phyloP scores from a whole-genome alignment of 805 yeast species.

The Kuraishia capsulata region DNA sequence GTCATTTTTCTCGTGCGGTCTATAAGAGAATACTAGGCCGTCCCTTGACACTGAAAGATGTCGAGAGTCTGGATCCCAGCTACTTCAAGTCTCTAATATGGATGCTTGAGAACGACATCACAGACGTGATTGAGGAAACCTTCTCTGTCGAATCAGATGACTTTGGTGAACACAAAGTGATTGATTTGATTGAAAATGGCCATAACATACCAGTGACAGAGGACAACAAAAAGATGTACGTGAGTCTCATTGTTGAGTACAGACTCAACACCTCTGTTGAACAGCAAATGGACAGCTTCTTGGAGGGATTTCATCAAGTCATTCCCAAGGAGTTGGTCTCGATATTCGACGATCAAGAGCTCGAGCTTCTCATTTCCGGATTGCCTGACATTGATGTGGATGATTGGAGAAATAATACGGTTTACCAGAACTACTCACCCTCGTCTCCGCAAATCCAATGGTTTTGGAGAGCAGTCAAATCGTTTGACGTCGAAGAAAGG shows the following conservation, averaged over 20 bases:
- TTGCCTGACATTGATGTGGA: slow-evolving; percentile 92
- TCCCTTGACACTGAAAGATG: slow-evolving; percentile 78
- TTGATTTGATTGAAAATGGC: slow-evolving; percentile 81
- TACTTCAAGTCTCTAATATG: slow-evolving; percentile 87
- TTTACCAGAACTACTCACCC: slow-evolving; percentile 72
- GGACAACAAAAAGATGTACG: slow-evolving; percentile 85
- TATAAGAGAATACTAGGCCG: slow-evolving; percentile 79
- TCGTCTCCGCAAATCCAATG: slow-evolving; percentile 84
- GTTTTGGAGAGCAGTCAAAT: slow-evolving; percentile 97
- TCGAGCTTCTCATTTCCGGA: slow-evolving; percentile 88
- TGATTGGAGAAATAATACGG: slow-evolving; percentile 89
- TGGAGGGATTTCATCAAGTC: slow-evolving; percentile 83
- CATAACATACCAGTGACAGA: slow-evolving; percentile 81
- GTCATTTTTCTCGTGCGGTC: slow-evolving; percentile 92
- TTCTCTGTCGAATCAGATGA: slow-evolving; percentile 91
- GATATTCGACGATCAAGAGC: slow-evolving; percentile 91
- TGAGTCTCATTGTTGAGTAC: slow-evolving; percentile 76
- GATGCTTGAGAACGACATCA: slow-evolving; percentile 96
- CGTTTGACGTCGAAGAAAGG: slow-evolving; percentile 88
- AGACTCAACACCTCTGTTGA: slow-evolving; percentile 73
- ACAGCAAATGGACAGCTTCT: slow-evolving; percentile 80
- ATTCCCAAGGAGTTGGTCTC: slow-evolving; percentile 77
- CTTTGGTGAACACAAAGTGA: slow-evolving; percentile 78
- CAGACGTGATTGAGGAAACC: slow-evolving; percentile 90
- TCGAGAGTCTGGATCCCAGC: slow-evolving; percentile 89